Base-by-base conservation (phyloP, 805 yeast species). In the Myxozyma sirexii region DNA sequence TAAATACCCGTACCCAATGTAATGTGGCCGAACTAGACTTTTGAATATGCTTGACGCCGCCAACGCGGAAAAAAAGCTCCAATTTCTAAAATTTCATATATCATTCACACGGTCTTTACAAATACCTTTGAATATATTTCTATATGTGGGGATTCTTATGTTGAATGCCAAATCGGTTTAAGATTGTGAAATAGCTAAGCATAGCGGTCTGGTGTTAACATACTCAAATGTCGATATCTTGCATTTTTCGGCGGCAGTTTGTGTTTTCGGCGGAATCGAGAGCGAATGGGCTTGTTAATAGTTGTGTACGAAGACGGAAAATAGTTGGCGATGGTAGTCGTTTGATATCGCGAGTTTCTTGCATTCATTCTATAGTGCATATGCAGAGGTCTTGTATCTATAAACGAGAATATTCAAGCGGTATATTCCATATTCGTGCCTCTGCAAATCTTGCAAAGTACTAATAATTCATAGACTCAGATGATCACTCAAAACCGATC, bases 1-100 rank as follows among this genome's bases (percentile, higher is more conserved):
- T 27, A 47, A n/a, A 4, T 19, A 19, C 24, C 53, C 54, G 13
- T 26, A 41, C 54, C 45, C 46, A 38, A 50, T 50, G 54, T 35
- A 4, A 7, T n/a, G 21, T 3, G 12, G 24, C 31, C 35, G 19
- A 12, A 44, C 33, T 29, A 29, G 33, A 29, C 33, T 23, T 17
- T 27, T 26, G 33, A 24, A 27, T 12, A 12, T 4, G n/a, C 13
- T 41, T 41, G 3, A 19, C 12, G 21, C n/a, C 42, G n/a, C 42
- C 42, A 38, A 38, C 6, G 12, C 21, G 15, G 21, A 10, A 23
- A 21, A 41, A 41, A 19, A 23, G 17, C 1, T 13, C 42, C 42
- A 38, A 17, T 15, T 8, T 17, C 42, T 21, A 38, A 21, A 38
- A 17, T 13, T 38, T 38, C 42, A 17, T n/a, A n/a, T n/a, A n/a